These are phyloP conservation scores for Exobasidium cylindrosporum DNA, from an alignment of 1,284 basidiomycete species.

Conservation along the genomic window DNA sequence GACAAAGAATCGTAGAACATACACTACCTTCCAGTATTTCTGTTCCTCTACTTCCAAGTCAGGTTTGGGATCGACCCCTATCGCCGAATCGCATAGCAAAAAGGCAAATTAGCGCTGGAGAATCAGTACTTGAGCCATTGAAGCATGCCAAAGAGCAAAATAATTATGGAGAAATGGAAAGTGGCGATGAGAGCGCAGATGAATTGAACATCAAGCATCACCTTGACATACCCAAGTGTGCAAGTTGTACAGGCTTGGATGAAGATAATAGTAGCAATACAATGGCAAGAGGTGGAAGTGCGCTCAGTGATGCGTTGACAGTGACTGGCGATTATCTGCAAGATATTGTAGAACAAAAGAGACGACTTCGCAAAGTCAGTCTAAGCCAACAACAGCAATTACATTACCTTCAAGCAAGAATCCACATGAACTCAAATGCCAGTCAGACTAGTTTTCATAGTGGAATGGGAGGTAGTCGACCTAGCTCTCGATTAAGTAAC, in stretches of 20 bases:
- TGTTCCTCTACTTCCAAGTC: too few species aligned
- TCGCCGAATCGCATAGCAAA: too few species aligned
- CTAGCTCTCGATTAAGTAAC: conserved; percentile 33
- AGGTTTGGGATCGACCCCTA: too few species aligned
- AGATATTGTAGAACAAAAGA: conserved; percentile 24
- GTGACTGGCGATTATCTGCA: conserved; percentile 9
- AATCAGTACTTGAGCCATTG: too few species aligned
- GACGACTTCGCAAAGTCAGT: conserved; percentile 35
- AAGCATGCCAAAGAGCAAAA: too few species aligned
- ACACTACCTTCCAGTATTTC: too few species aligned
- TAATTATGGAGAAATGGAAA: too few species aligned
- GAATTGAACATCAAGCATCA: too few species aligned
- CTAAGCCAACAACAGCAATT: conserved; percentile 40
- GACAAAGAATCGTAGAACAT: too few species aligned
- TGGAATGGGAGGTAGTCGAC: conserved; percentile 18
- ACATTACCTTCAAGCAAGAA: conserved; percentile 17
- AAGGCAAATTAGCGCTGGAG: too few species aligned
- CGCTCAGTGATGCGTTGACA: background rate
- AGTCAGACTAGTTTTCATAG: background rate
- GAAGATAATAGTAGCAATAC: background rate
- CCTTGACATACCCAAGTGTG: too few species aligned
- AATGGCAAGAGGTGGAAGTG: background rate
- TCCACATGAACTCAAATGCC: conserved; percentile 4
- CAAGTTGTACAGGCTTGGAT: background rate
- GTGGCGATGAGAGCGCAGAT: too few species aligned